Percentiles rank a stretch among this genome's conserved stretches.
These are phyloP conservation scores for Limtongia smithiae DNA, from an alignment of 805 yeast species.

Conservation along the genomic window DNA sequence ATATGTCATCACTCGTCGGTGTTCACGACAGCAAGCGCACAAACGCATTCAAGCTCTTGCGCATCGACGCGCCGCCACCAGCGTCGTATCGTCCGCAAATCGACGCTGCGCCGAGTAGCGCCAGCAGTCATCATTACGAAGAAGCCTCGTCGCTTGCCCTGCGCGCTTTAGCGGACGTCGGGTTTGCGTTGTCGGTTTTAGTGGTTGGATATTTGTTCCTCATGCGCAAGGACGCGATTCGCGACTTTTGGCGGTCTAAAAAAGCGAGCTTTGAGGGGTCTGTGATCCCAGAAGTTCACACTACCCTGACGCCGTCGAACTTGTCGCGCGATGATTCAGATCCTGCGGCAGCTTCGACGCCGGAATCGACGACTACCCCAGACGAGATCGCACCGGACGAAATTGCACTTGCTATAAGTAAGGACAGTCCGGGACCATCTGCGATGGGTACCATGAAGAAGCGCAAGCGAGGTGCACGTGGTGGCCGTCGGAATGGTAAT, in stretches of 20 bases:
- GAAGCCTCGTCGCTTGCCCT: constrained; percentile 4
- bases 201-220: constrained; percentile 11
- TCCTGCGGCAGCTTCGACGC: too few species aligned
- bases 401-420: not conserved
- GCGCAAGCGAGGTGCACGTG: constrained; percentile 81
- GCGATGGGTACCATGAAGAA: constrained; percentile 40
- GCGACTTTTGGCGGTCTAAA: constrained; percentile 5
- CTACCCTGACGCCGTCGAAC: too few species aligned
- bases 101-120: not conserved
- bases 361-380: too few species aligned
- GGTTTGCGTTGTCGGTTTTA: constrained; percentile 9
- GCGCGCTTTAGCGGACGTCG: constrained; percentile 19
- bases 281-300: not conserved
- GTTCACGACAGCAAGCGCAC: constrained; percentile 31
- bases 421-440: not conserved
- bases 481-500: constrained; percentile 51
- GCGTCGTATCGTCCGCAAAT: not conserved
- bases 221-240: constrained; percentile 2
- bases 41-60: constrained; percentile 18
- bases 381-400: not conserved
- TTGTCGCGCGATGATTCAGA: too few species aligned
- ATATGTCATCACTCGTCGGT: constrained; percentile 12
- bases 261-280: not conserved
- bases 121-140: not conserved
- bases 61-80: constrained; percentile 13